Percentiles rank a stretch among this genome's conserved stretches.
Evolutionary conservation across 352 stramenopile genomes (phyloP).

Genomic region (Pythium dissotocum): DNA sequence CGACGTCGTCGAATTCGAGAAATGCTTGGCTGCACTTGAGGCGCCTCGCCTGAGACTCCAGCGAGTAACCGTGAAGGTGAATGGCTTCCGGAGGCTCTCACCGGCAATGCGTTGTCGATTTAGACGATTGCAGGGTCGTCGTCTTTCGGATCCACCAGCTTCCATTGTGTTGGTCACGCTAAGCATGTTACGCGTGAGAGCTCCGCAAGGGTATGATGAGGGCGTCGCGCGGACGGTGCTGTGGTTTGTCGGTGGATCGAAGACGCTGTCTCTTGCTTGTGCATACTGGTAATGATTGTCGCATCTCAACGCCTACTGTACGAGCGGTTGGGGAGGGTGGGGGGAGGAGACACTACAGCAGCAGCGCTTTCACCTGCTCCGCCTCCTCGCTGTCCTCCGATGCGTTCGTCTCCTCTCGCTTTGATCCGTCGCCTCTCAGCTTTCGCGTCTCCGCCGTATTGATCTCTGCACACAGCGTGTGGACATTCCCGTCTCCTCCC

Average conservation of each 20-base stretch:
- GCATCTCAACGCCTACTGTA: no score
- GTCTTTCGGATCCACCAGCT: not conserved
- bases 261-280: not conserved
- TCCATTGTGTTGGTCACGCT: not conserved
- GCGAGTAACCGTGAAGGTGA: not conserved
- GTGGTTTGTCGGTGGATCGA: not conserved
- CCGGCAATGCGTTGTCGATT: not conserved
- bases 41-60: not conserved
- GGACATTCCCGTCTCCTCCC: constrained; percentile 16
- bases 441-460: constrained; percentile 26
- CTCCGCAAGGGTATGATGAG: not conserved
- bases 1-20: not conserved
- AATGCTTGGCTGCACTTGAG: not conserved
- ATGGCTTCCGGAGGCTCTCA: no score
- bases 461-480: constrained; percentile 40
- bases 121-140: not conserved
- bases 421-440: not conserved
- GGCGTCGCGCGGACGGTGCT: not conserved
- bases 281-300: no score
- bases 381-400: constrained; percentile 2
- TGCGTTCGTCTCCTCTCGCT: no score
- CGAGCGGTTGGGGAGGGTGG: no score
- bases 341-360: not conserved
- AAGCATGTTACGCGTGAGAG: not conserved
- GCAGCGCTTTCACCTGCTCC: constrained; percentile 2